Conservation (phyloP, 2,329 filamentous ascomycete species). For the Claviceps citrina region DNA sequence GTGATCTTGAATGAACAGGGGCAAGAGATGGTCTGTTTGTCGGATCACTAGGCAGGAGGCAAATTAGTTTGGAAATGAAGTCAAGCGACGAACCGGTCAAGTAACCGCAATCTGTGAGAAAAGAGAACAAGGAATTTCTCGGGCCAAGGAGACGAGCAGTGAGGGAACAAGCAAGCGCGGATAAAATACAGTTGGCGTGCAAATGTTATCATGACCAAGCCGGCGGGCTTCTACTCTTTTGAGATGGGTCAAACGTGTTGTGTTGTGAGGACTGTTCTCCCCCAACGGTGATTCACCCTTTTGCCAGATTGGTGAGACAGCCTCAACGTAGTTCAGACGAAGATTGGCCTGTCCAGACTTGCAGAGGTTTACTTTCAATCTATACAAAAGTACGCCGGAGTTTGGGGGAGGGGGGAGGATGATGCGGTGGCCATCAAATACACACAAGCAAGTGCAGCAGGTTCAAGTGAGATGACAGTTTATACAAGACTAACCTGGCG, state of each 20-base stretch:
- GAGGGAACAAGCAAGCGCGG: no score
- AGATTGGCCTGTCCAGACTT: not conserved
- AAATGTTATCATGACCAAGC: not conserved
- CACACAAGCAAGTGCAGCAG: not conserved
- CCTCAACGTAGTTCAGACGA: constrained; percentile 3
- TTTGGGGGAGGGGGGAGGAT: not conserved
- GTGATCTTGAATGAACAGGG: constrained; percentile 17
- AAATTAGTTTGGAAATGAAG: not conserved
- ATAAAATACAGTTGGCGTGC: not conserved
- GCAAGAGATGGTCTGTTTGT: constrained; percentile 8
- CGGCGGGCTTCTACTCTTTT: not conserved
- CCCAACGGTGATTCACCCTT: constrained; percentile 5
- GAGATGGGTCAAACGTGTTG: not conserved
- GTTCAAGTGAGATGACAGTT: not conserved
- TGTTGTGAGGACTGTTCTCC: not conserved
- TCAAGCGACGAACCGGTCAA: not conserved
- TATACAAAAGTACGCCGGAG: no score
- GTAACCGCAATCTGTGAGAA: not conserved
- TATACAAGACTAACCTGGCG: constrained; percentile 6
- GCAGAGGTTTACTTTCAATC: not conserved
- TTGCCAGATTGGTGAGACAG: not conserved
- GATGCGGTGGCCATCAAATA: not conserved
- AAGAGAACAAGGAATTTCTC: not conserved
- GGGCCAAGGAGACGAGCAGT: not conserved
- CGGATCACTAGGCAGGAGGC: constrained; percentile 7